A percentile compares a stretch with the other conserved stretches of the same genome.
phyloP scores from a whole-genome alignment of 192 early-diverging fungal genomes.

The Gaertneriomyces sp. region DNA sequence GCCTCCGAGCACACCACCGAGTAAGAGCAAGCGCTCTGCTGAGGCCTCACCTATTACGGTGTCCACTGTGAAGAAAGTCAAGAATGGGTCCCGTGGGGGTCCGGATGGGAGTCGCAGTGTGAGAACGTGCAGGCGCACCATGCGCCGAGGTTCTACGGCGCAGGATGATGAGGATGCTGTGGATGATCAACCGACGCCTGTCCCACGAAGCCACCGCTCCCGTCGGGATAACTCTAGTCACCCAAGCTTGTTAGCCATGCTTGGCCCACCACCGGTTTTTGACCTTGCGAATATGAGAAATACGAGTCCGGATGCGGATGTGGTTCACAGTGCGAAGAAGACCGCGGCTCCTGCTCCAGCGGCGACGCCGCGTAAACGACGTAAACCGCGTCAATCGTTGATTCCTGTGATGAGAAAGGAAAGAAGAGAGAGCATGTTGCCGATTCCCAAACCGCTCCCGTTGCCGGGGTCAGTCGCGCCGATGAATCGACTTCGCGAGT shows the following conservation, averaged over 20 bases:
- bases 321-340: not conserved
- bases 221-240: not conserved
- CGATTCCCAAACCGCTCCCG: not conserved
- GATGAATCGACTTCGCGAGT: too few species aligned
- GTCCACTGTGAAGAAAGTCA: slow-evolving; percentile 12
- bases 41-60: slow-evolving; percentile 3
- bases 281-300: not conserved
- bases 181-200: slow-evolving; percentile 16
- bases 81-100: not conserved
- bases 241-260: not conserved
- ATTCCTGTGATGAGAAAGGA: slow-evolving; percentile 7
- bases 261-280: not conserved
- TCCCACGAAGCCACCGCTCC: not conserved
- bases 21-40: slow-evolving; percentile 12
- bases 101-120: not conserved
- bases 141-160: not conserved
- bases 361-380: not conserved
- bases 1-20: not conserved
- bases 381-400: slow-evolving; percentile 12
- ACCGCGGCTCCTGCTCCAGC: not conserved
- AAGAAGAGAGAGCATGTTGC: slow-evolving; percentile 18
- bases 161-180: not conserved
- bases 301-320: not conserved
- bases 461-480: too few species aligned
- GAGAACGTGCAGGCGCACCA: not conserved